Evolutionary conservation across 83 land plant species (phyloP).

Genomic region (Picea abies): DNA sequence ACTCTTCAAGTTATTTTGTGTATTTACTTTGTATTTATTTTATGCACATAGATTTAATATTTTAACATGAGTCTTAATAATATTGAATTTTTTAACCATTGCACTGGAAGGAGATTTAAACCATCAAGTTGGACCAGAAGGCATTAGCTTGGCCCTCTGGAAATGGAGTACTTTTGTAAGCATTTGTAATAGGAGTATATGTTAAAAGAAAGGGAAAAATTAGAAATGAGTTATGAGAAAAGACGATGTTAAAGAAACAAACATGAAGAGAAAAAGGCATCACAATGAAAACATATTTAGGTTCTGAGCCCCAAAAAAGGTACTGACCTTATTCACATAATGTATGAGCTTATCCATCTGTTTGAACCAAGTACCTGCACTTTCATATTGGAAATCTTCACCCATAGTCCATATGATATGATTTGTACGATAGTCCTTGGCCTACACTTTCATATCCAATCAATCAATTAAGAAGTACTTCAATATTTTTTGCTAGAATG

Average conservation of each 20-base stretch:
- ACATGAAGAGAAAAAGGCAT: neutral
- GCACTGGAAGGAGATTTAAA: no score
- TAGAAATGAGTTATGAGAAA: neutral
- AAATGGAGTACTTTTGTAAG: neutral
- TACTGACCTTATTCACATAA: conserved; percentile 81
- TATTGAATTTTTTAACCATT: neutral
- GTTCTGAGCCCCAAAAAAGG: neutral
- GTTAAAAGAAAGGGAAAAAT: neutral
- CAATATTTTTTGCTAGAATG: neutral
- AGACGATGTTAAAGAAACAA: neutral
- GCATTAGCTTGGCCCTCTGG: neutral
- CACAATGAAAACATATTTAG: neutral
- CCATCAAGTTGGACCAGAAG: neutral
- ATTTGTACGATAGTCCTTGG: conserved; percentile 77
- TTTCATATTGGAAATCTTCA: conserved; percentile 87
- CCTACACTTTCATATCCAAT: conserved; percentile 37
- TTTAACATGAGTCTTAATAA: neutral
- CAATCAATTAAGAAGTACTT: neutral
- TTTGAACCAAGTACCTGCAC: conserved; percentile 91
- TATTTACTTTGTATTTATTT: no score
- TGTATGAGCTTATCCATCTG: conserved; percentile 96
- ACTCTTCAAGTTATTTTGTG: no score
- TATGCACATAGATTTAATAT: no score
- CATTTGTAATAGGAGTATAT: neutral
- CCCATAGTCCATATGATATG: conserved; percentile 96